Evolutionary conservation across 108 stramenopile genomes (phyloP).

Genomic region (Cyclotella cryptica): DNA sequence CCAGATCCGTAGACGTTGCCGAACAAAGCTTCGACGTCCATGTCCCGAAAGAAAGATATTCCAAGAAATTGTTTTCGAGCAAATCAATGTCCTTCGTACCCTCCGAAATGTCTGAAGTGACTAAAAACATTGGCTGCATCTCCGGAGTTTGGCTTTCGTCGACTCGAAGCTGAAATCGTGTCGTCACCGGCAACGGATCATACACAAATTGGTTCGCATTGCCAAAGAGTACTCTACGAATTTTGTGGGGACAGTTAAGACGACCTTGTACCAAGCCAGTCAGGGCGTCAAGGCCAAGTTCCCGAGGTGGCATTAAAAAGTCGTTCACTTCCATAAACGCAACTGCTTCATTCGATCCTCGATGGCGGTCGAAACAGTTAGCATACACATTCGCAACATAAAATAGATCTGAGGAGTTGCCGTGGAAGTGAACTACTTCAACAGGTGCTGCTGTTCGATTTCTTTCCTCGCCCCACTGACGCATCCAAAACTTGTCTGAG

Average conservation of each 20-base stretch:
- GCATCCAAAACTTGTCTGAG: slow-evolving; percentile 25
- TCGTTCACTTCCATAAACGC: slow-evolving; percentile 8
- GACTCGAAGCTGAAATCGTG: slow-evolving; percentile 1
- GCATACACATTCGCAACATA: neutral
- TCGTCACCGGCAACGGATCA: neutral
- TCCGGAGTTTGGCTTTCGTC: neutral
- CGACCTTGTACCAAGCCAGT: neutral
- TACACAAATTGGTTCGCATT: slow-evolving; percentile 4
- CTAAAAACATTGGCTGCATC: neutral
- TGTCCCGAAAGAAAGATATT: neutral
- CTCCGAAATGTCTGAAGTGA: neutral
- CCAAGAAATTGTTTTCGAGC: neutral
- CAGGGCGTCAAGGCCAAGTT: neutral
- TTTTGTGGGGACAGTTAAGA: neutral
- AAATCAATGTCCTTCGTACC: neutral
- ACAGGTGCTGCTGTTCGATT: slow-evolving; percentile 4
- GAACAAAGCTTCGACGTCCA: neutral
- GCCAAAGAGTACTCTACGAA: slow-evolving; percentile 1
- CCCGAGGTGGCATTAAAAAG: neutral
- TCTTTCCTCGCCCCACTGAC: slow-evolving; percentile 25
- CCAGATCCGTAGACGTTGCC: neutral
- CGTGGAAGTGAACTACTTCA: slow-evolving; percentile 2
- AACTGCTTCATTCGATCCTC: neutral
- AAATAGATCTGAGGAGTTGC: slow-evolving; percentile 3
- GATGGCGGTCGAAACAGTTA: neutral